Percentiles rank a stretch among this genome's conserved stretches.
Conservation (phyloP, 257 asterid species). For the Solanum sitiens region DNA sequence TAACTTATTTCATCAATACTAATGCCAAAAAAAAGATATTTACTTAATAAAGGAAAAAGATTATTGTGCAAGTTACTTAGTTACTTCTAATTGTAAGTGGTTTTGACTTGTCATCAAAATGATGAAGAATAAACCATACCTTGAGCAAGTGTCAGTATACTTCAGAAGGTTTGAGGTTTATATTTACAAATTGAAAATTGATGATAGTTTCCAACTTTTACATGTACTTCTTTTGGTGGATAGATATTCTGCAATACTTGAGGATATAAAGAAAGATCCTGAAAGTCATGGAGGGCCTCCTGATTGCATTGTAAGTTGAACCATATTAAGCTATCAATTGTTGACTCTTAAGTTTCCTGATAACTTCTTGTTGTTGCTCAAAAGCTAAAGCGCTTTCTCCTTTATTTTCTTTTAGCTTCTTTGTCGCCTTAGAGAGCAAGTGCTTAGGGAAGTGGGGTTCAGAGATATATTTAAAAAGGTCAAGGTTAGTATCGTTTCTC, state of each 20-base stretch:
- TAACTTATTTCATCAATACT: neutral
- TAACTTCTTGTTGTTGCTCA: neutral
- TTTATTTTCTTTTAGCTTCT: conserved; percentile 43
- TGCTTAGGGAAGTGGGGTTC: conserved; percentile 91
- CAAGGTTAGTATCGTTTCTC: conserved; percentile 38
- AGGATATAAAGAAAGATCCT: conserved; percentile 86
- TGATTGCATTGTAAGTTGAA: conserved; percentile 59
- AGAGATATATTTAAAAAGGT: conserved; percentile 85
- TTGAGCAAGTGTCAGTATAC: neutral
- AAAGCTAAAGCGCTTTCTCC: neutral
- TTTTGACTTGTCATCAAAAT: neutral
- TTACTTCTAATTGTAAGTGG: neutral
- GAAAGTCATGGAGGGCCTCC: conserved; percentile 97
- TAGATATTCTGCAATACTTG: conserved; percentile 71
- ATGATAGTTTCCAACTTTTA: neutral
- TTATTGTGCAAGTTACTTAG: neutral
- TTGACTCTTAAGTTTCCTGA: neutral
- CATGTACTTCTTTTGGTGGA: neutral
- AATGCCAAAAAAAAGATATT: neutral
- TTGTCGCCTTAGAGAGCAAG: conserved; percentile 86
- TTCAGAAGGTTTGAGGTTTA: neutral
- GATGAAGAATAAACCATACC: neutral
- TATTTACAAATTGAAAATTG: neutral
- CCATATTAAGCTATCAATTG: neutral
- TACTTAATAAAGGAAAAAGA: neutral